Evolutionary conservation across 129 eudicot genomes (phyloP).

Genomic region (Erigeron canadensis): DNA sequence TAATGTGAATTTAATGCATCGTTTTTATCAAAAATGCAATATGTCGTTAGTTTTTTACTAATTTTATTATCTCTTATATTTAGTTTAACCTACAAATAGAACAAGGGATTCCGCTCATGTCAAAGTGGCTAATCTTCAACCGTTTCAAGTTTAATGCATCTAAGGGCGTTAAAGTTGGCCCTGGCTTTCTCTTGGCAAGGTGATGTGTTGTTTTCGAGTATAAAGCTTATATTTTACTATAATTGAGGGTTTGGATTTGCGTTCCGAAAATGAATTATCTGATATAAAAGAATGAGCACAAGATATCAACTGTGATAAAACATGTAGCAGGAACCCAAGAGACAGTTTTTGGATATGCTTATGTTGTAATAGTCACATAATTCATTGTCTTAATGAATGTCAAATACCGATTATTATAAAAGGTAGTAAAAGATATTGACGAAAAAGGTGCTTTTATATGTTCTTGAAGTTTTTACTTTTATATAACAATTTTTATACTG

Average conservation of each 20-base stretch:
- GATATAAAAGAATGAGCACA: neutral
- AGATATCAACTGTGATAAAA: neutral
- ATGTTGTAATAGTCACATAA: neutral
- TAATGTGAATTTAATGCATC: slow-evolving; percentile 10
- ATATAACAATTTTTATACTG: neutral
- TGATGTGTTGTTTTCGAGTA: slow-evolving; percentile 21
- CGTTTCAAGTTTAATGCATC: slow-evolving; percentile 89
- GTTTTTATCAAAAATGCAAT: neutral
- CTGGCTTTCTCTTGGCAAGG: slow-evolving; percentile 89
- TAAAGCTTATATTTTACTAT: neutral
- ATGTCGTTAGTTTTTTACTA: neutral
- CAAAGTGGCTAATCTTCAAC: slow-evolving; percentile 87
- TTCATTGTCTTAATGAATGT: neutral
- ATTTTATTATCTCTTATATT: slow-evolving; percentile 19
- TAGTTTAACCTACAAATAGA: slow-evolving; percentile 92
- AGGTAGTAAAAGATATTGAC: neutral
- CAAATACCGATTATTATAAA: neutral
- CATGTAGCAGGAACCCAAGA: no score
- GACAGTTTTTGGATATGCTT: neutral
- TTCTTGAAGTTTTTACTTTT: neutral
- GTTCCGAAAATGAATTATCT: neutral
- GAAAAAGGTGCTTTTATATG: neutral
- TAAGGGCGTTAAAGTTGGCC: slow-evolving; percentile 79
- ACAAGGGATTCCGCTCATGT: slow-evolving; percentile 87
- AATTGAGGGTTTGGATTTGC: slow-evolving; percentile 5